Conservation (phyloP, 169 alveolate species). For the Plasmodium vivax region DNA sequence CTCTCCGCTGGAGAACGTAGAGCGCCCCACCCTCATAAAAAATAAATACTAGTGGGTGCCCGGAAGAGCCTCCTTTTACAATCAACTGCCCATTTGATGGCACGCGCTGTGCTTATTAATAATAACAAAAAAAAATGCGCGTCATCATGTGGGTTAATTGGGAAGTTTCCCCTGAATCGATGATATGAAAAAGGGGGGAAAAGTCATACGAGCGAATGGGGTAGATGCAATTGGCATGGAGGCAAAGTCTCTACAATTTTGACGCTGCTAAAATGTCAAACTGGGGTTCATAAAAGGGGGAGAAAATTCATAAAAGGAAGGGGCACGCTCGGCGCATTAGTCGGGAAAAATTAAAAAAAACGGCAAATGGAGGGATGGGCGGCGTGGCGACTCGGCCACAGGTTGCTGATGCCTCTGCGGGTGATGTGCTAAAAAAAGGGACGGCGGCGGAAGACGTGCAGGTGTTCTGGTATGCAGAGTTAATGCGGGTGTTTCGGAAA, state of each 20-base stretch:
- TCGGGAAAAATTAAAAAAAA: not conserved
- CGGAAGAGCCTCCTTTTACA: not conserved
- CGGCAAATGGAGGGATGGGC: not conserved
- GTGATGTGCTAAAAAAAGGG: not conserved
- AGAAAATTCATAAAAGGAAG: not conserved
- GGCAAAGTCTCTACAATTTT: not conserved
- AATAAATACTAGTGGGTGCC: not conserved
- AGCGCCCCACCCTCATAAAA: not conserved
- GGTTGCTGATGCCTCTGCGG: not conserved
- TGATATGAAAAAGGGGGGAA: not conserved
- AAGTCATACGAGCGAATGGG: not conserved
- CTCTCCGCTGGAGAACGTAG: not conserved
- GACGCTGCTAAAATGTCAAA: not conserved
- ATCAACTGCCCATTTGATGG: not conserved
- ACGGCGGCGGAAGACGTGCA: not conserved
- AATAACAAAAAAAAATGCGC: not conserved
- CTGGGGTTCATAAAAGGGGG: not conserved
- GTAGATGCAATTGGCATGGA: not conserved
- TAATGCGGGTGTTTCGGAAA: not conserved
- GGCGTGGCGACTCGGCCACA: not conserved
- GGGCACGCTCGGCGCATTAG: not conserved
- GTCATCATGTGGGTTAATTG: not conserved
- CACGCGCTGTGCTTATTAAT: not conserved
- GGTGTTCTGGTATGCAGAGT: not conserved
- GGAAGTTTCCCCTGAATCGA: not conserved